Evolutionary conservation across 2,329 filamentous ascomycete genomes (phyloP), one percentile per base, ranked within the genome.

Genomic region (Didymella pomorum): DNA sequence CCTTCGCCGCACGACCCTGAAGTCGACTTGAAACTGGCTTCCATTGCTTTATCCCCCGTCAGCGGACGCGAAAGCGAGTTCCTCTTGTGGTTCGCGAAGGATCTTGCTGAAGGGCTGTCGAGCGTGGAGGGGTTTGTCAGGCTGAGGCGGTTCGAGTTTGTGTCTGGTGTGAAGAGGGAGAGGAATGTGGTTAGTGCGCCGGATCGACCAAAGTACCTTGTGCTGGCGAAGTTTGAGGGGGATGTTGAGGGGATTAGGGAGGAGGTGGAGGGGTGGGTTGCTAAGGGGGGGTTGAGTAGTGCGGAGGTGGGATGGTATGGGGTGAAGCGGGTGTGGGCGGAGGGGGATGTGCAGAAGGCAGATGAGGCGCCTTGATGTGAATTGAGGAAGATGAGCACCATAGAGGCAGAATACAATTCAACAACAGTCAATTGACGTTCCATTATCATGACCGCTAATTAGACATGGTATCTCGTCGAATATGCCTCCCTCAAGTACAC

Each of bases 381-480:
- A 35, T 8, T 37, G 9, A 20, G n/a, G 33, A 18, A 7, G 2
- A 9, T 37, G 16, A 10, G 33, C n/a, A 37, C 33, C 8, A 18
- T n/a, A 11, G 18, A 39, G 35, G 35, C 9, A 20, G 31, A 1
- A 14, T 31, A 14, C 5, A 18, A 16, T 39, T 37, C 29, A 52
- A 52, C 47, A 41, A 47, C 29, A 35, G 41, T 44, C n/a, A 52
- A 48, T 18, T 41, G n/a, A 53, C 4, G n/a, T 49, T 46, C 33
- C 49, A 58, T 52, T 49, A 57, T 57, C 28, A 44, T 49, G 35
- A 29, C 29, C 49, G 50, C 56, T 58, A 50, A 58, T 50, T 25
- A 51, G 51, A 54, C 51, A 47, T 54, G 56, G 56, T 54, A 46
- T 58, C 26, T 54, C 29, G 28, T 49, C 55, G 10, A 41, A 58